These are phyloP conservation scores for Cerioporus squamosus DNA, from an alignment of 1,284 basidiomycete genomes.

Conservation along the genomic window DNA sequence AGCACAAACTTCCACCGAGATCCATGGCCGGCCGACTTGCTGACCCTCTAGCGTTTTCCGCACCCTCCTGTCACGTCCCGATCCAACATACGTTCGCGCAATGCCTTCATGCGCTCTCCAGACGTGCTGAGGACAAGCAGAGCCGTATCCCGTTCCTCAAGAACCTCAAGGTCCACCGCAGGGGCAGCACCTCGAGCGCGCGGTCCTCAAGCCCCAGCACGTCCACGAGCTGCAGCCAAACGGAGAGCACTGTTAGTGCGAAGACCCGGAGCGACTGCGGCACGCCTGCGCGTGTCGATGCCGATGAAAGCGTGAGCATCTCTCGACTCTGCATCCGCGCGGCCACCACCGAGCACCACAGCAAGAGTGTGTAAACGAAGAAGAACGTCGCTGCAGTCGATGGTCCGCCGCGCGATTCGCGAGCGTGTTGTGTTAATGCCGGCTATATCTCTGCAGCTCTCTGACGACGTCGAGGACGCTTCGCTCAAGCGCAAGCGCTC, in stretches of 20 bases:
- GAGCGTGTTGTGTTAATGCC: slow-evolving; percentile 3
- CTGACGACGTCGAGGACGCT: slow-evolving; percentile 13
- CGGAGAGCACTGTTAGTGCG: neutral
- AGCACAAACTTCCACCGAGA: too few relatives aligned
- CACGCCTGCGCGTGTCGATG: slow-evolving; percentile 8
- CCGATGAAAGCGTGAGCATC: slow-evolving; percentile 25
- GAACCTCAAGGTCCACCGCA: slow-evolving; percentile 16
- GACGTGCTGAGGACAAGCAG: slow-evolving; percentile 5
- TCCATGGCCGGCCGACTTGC: neutral
- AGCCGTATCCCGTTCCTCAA: slow-evolving; percentile 15
- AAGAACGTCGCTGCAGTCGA: neutral
- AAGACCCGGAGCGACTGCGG: slow-evolving; percentile 1
- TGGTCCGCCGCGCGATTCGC: neutral
- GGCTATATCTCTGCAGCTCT: slow-evolving; percentile 6
- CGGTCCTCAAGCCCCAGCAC: slow-evolving; percentile 10
- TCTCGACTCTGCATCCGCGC: slow-evolving; percentile 3
- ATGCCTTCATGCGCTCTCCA: neutral
- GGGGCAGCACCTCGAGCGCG: slow-evolving; percentile 22
- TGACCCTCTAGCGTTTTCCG: neutral
- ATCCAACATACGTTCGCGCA: too few relatives aligned
- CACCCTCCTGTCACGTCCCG: too few relatives aligned
- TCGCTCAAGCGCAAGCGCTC: slow-evolving; percentile 21
- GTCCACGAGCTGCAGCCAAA: slow-evolving; percentile 14
- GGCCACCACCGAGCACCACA: neutral
- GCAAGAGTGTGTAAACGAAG: neutral